Percentiles rank a stretch among this genome's conserved stretches.
These are phyloP conservation scores for Obba rivulosa DNA, from an alignment of 768 basidiomycete genomes.

Conservation along the genomic window DNA sequence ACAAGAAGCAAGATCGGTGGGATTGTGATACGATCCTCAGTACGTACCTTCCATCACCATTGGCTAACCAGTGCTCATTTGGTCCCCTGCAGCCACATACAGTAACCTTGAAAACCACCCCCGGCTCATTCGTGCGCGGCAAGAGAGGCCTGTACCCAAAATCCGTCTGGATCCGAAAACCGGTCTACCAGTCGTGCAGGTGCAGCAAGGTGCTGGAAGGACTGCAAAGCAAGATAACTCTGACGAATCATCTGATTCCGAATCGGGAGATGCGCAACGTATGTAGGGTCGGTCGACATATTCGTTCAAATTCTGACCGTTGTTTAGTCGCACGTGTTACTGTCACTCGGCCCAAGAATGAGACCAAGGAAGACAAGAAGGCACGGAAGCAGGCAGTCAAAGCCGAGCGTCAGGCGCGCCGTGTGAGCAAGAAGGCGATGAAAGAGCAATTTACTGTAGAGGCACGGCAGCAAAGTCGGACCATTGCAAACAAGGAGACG, in stretches of 20 bases:
- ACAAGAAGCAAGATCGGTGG: conserved; percentile 76
- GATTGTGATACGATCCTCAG: conserved; percentile 95
- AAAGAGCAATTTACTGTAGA: conserved; percentile 63
- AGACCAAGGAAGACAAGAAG: conserved; percentile 71
- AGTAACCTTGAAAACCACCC: conserved; percentile 99
- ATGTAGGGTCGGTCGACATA: conserved; percentile 18
- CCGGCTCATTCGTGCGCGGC: conserved; percentile 69
- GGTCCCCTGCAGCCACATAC: conserved; percentile 65
- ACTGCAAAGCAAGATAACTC: neutral
- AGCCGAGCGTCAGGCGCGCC: conserved; percentile 55
- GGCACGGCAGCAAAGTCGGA: conserved; percentile 52
- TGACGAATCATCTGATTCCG: conserved; percentile 19
- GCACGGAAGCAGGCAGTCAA: conserved; percentile 68
- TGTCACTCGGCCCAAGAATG: conserved; percentile 64
- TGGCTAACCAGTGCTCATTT: neutral
- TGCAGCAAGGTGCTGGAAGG: conserved; percentile 14
- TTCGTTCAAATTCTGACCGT: conserved; percentile 8
- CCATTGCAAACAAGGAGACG: conserved; percentile 40
- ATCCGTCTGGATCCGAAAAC: conserved; percentile 73
- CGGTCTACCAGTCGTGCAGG: conserved; percentile 60
- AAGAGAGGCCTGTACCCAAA: conserved; percentile 48
- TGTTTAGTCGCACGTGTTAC: conserved; percentile 38
- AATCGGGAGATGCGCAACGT: conserved; percentile 27
- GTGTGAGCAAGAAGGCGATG: conserved; percentile 60
- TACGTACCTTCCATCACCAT: conserved; percentile 35